A percentile compares a stretch with the other conserved stretches of the same genome.
phyloP scores from a whole-genome alignment of 805 yeast genomes.

The Yamadazyma olivae region DNA sequence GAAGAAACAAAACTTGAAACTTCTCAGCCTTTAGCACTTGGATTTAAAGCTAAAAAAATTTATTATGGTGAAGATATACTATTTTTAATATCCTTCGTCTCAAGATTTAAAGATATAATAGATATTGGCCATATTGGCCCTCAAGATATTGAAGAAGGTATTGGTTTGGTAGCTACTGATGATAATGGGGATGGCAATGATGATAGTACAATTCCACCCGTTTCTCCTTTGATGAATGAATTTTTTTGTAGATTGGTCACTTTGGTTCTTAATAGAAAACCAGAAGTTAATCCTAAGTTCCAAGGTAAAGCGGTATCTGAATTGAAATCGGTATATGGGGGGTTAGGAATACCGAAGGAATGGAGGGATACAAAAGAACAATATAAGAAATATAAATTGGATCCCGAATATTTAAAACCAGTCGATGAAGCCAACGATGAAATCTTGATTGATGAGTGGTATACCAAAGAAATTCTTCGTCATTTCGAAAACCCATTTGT shows the following conservation, averaged over 20 bases:
- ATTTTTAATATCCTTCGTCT: constrained; percentile 28
- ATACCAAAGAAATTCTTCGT: constrained; percentile 5
- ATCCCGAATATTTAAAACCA: constrained; percentile 1
- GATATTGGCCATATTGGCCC: constrained; percentile 26
- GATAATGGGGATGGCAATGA: not conserved
- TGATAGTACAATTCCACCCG: constrained; percentile 3
- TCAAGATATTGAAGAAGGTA: constrained; percentile 33
- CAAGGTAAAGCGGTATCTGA: constrained; percentile 31
- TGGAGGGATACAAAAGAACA: constrained; percentile 26
- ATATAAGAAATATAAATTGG: constrained; percentile 7
- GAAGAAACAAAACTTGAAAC: constrained; percentile 12
- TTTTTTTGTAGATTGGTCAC: constrained; percentile 30
- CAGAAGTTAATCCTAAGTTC: constrained; percentile 21
- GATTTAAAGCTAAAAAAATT: constrained; percentile 21
- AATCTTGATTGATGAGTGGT: constrained; percentile 9
- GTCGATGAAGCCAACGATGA: constrained; percentile 10
- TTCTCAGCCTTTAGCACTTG: constrained; percentile 30
- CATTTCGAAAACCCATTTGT: constrained; percentile 17
- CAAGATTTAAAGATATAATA: constrained; percentile 27
- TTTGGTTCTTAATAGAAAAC: constrained; percentile 35
- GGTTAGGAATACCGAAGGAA: constrained; percentile 36
- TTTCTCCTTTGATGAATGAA: constrained; percentile 29
- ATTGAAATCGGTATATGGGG: constrained; percentile 22
- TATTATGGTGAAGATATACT: constrained; percentile 32
- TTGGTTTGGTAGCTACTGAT: constrained; percentile 17